Evolutionary conservation across 1,284 basidiomycete genomes (phyloP).

Genomic region (Jaminaea rosea): DNA sequence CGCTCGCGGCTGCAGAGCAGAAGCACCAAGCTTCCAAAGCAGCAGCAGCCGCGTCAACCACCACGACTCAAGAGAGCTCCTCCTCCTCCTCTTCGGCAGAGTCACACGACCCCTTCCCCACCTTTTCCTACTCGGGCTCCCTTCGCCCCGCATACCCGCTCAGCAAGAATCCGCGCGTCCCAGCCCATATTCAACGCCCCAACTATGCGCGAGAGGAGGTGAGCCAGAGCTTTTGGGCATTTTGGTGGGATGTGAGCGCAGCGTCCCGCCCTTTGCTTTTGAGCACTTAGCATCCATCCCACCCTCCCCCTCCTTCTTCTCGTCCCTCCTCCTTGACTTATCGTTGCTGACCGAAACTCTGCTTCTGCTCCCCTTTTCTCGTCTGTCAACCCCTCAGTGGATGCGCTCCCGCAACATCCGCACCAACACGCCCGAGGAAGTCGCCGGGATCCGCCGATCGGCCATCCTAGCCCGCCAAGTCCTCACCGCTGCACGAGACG

Average conservation of each 20-base stretch:
- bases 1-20: too few species aligned
- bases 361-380: conserved; percentile 6
- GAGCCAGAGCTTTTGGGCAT: conserved; percentile 13
- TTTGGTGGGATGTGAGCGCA: conserved; percentile 14
- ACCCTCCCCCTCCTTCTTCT: background rate
- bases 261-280: background rate
- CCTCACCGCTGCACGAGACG: conserved; percentile 76
- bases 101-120: background rate
- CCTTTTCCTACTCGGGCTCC: conserved; percentile 6
- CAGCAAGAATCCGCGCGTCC: conserved; percentile 35
- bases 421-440: conserved; percentile 31
- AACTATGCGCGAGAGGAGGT: conserved; percentile 46
- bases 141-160: conserved; percentile 40
- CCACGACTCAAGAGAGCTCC: too few species aligned
- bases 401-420: conserved; percentile 37
- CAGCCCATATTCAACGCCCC: conserved; percentile 35
- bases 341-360: too few species aligned
- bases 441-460: conserved; percentile 37
- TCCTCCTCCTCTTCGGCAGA: background rate
- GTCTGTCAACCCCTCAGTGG: conserved; percentile 16
- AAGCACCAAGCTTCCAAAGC: too few species aligned
- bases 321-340: background rate
- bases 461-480: conserved; percentile 77
- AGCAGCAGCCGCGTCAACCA: too few species aligned
- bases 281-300: background rate